These are phyloP conservation scores for Backusella morwellensis DNA, from an alignment of 192 early-diverging fungal species.

Conservation along the genomic window DNA sequence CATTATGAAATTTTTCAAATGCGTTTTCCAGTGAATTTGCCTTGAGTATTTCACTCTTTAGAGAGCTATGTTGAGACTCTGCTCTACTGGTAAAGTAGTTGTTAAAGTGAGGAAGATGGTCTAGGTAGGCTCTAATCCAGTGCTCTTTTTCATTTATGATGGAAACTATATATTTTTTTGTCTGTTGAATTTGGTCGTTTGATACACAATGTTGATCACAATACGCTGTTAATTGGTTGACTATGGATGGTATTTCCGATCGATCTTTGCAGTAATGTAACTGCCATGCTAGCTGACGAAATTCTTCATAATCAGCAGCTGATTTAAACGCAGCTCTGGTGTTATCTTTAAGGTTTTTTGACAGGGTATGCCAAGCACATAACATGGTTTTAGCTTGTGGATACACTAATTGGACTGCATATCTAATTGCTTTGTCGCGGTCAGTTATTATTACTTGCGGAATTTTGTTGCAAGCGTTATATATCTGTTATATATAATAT, in stretches of 20 bases:
- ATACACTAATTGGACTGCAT: not conserved
- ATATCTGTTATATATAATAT: too few relatives aligned
- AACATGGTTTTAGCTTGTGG: not conserved
- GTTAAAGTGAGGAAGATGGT: not conserved
- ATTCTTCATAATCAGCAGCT: not conserved
- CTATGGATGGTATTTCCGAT: not conserved
- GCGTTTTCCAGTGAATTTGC: not conserved
- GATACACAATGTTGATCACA: not conserved
- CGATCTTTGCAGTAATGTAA: not conserved
- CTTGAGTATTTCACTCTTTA: not conserved
- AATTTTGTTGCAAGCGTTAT: too few relatives aligned
- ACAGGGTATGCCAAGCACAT: not conserved
- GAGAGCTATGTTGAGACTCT: not conserved
- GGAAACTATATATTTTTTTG: not conserved
- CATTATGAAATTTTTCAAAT: not conserved
- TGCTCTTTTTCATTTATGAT: not conserved
- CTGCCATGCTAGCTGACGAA: not conserved
- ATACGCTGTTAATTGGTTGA: not conserved
- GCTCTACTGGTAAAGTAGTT: not conserved
- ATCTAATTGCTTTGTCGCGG: not conserved
- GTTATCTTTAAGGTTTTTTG: not conserved
- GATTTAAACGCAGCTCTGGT: not conserved
- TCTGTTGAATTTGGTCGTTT: not conserved
- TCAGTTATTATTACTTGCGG: not conserved
- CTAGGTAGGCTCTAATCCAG: not conserved